Evolutionary conservation across 2,329 filamentous ascomycete species (phyloP), one percentile per base, ranked within the genome.

Genomic region (Chaetoscypha palmicola): DNA sequence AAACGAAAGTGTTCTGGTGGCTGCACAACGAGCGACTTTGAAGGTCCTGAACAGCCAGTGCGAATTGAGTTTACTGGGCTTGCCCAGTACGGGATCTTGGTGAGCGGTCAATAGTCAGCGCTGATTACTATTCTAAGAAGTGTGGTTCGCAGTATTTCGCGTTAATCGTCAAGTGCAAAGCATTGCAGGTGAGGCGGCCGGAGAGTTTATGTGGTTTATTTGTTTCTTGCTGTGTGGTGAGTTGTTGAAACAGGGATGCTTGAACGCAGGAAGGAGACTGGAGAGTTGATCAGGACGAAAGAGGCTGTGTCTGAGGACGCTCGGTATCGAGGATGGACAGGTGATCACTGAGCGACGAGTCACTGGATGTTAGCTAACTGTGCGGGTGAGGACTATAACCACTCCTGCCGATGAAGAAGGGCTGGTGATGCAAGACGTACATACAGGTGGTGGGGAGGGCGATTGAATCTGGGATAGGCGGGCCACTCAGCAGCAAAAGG

Each of bases 21-120:
- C 64, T 62, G 54, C 58, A 55, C 57, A 58, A 57, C 49, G 57
- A 53, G 53, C 57, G 63, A 51, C 46, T 52, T 39, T 58, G 43
- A 47, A 57, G 57, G 47, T 51, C 57, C 64, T 65, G 63, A 58
- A 66, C 60, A 64, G 65, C 65, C 66, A 67, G 64, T 59, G 58
- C 62, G 65, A 62, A 55, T 48, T 36, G 38, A 31, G 31, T 46
- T 19, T 47, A n/a, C 43, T 52, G 46, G 48, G 53, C 49, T 47
- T 56, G 51, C 55, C 34, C 53, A 55, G 53, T 52, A 41, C 53
- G 53, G 50, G 45, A 55, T 46, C 52, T 51, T 50, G 44, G 26
- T 44, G 49, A 52, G 48, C 50, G 51, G 48, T 53, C 46, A 51
- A 43, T n/a, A 41, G 45, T 51, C 49, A 56, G 49, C 45, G 40